phyloP scores from a whole-genome alignment of 2,329 filamentous ascomycete genomes.

The Chalara sp. region DNA sequence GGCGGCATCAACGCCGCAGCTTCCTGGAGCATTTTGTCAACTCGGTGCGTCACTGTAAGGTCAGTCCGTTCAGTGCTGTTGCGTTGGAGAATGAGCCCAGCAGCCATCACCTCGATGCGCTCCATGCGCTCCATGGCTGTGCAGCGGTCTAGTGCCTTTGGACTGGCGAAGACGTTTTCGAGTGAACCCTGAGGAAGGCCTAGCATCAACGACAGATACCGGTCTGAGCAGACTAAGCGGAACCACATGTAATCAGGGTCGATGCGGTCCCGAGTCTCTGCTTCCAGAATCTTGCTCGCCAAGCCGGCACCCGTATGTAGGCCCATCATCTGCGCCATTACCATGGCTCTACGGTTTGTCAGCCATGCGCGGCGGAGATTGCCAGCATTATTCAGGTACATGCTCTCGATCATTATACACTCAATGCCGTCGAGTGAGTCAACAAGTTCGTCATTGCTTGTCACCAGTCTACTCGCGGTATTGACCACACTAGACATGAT shows the following conservation, averaged over 20 bases:
- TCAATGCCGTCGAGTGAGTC: constrained; percentile 43
- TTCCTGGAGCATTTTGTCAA: constrained; percentile 22
- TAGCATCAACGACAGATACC: constrained; percentile 32
- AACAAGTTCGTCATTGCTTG: constrained; percentile 38
- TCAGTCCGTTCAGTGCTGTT: constrained; percentile 18
- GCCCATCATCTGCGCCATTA: constrained; percentile 33
- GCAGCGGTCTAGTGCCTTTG: no score
- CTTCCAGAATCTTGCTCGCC: constrained; percentile 6
- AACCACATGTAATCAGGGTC: constrained; percentile 33
- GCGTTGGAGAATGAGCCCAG: constrained; percentile 20
- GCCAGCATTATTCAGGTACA: constrained; percentile 40
- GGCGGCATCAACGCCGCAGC: constrained; percentile 19
- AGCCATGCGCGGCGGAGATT: constrained; percentile 44
- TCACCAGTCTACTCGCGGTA: constrained; percentile 29
- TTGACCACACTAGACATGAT: constrained; percentile 21
- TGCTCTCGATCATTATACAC: constrained; percentile 41
- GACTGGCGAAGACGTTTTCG: constrained; percentile 9
- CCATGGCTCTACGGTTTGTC: constrained; percentile 38
- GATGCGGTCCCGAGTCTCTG: constrained; percentile 10
- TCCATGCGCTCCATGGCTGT: constrained; percentile 18
- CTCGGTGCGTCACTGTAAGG: constrained; percentile 23
- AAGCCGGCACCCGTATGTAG: constrained; percentile 15
- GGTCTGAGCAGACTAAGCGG: constrained; percentile 37
- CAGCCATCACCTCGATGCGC: constrained; percentile 16
- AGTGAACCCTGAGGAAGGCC: constrained; percentile 18